These are phyloP conservation scores for Imleria badia DNA, from an alignment of 768 basidiomycete species.

Conservation along the genomic window DNA sequence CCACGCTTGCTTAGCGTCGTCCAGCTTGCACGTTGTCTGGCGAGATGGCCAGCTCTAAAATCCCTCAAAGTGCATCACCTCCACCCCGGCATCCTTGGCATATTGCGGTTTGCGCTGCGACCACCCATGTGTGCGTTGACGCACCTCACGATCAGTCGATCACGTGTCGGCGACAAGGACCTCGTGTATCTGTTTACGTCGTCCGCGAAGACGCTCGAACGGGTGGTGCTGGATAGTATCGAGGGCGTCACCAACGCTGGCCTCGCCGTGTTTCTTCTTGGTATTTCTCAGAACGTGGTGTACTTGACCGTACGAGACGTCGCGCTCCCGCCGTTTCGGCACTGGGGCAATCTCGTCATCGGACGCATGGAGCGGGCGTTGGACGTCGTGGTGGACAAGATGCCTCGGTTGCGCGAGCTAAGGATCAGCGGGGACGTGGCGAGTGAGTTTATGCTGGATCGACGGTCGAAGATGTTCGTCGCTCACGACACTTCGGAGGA, in stretches of 20 bases:
- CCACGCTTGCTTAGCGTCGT: conserved; percentile 8
- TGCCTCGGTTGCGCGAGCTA: conserved; percentile 15
- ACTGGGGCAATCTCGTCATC: conserved; percentile 18
- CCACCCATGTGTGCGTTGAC: conserved; percentile 18
- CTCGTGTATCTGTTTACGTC: conserved; percentile 14
- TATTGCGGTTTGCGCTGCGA: conserved; percentile 17
- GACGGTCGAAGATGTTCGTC: conserved; percentile 20
- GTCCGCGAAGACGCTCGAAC: conserved; percentile 16
- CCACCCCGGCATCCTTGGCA: conserved; percentile 7
- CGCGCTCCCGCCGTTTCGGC: conserved; percentile 17
- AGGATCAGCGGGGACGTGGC: conserved; percentile 23
- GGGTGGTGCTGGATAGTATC: conserved; percentile 16
- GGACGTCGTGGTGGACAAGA: conserved; percentile 19
- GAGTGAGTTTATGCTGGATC: conserved; percentile 25
- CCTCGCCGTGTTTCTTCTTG: conserved; percentile 13
- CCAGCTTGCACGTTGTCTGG: conserved; percentile 22
- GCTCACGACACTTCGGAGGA: background rate
- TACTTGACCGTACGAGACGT: conserved; percentile 18
- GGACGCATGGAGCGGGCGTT: conserved; percentile 20
- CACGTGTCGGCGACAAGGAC: conserved; percentile 18
- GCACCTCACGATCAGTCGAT: conserved; percentile 16
- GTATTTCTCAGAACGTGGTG: conserved; percentile 10
- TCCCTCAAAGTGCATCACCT: conserved; percentile 16
- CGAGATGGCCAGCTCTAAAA: conserved; percentile 13
- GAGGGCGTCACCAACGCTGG: conserved; percentile 21